phyloP scores from a whole-genome alignment of 164 flowering plant genomes.

The grape (Vitis vinifera) region DNA sequence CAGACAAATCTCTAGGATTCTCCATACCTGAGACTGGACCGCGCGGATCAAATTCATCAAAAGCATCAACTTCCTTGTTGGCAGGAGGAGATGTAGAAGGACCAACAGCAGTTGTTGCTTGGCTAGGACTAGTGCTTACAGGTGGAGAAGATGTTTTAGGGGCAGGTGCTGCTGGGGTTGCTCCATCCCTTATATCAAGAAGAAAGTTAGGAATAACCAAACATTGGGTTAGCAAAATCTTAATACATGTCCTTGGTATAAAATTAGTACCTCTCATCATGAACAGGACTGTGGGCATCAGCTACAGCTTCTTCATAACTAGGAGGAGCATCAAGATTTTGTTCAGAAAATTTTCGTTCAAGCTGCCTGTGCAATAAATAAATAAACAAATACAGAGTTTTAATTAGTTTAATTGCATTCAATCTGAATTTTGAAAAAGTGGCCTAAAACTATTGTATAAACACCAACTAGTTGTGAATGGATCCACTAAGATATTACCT shows the following conservation, averaged over 20 bases:
- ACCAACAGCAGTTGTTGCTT: conserved; percentile 24
- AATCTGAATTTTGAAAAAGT: background rate
- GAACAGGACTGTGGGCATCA: conserved; percentile 53
- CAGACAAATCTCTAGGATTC: background rate
- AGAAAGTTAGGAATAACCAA: conserved; percentile 12
- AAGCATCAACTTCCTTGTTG: conserved; percentile 40
- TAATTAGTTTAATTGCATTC: background rate
- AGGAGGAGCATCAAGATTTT: conserved; percentile 81
- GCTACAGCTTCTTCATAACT: conserved; percentile 84
- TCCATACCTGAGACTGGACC: conserved; percentile 60
- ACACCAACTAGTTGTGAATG: background rate
- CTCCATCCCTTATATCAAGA: conserved; percentile 54
- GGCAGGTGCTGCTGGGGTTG: conserved; percentile 40
- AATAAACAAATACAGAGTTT: background rate
- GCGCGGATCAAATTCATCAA: conserved; percentile 96
- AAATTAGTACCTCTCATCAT: conserved; percentile 64
- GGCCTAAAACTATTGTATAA: background rate
- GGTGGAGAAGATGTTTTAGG: conserved; percentile 55
- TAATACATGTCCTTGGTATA: background rate
- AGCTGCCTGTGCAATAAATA: conserved; percentile 32
- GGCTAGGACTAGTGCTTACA: conserved; percentile 34
- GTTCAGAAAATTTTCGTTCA: conserved; percentile 74
- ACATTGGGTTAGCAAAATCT: background rate
- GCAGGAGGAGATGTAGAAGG: conserved; percentile 39
- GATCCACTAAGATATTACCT: conserved; percentile 43